phyloP scores from a whole-genome alignment of 225 moss, liverwort and hornwort genomes.

The Physcomitrium patens region DNA sequence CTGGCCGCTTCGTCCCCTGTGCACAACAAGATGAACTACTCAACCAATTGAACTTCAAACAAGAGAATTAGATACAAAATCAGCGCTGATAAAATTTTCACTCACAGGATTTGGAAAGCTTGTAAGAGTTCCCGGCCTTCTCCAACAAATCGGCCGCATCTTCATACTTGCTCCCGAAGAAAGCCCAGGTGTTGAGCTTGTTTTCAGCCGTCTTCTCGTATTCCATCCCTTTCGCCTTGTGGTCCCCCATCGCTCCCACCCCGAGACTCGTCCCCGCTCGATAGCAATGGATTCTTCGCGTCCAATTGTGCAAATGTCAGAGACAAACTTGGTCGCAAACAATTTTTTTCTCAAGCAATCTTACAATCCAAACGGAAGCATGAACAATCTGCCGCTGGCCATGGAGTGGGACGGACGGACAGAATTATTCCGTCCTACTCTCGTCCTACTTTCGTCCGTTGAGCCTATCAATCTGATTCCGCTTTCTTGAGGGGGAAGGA shows the following conservation, averaged over 20 bases:
- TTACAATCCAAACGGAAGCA: too few species aligned
- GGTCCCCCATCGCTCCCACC: conserved; percentile 56
- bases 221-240: conserved; percentile 72
- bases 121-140: conserved; percentile 92
- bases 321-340: too few species aligned
- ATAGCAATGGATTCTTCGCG: neutral
- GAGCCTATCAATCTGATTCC: too few species aligned
- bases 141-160: conserved; percentile 93
- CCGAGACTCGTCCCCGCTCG: neutral
- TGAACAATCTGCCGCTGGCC: too few species aligned
- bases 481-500: too few species aligned
- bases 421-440: too few species aligned
- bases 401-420: too few species aligned
- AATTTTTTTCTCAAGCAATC: too few species aligned
- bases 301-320: too few species aligned
- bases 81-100: conserved; percentile 1
- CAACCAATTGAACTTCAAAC: conserved; percentile 13
- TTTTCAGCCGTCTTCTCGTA: conserved; percentile 94
- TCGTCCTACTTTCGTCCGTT: too few species aligned
- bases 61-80: neutral
- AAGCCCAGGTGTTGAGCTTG: conserved; percentile 91
- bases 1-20: conserved; percentile 93
- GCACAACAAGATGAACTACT: conserved; percentile 4
- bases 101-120: conserved; percentile 94
- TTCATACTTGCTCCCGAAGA: conserved; percentile 86